phyloP scores from a whole-genome alignment of 2,329 filamentous ascomycete genomes.

The Exophiala alcalophila region DNA sequence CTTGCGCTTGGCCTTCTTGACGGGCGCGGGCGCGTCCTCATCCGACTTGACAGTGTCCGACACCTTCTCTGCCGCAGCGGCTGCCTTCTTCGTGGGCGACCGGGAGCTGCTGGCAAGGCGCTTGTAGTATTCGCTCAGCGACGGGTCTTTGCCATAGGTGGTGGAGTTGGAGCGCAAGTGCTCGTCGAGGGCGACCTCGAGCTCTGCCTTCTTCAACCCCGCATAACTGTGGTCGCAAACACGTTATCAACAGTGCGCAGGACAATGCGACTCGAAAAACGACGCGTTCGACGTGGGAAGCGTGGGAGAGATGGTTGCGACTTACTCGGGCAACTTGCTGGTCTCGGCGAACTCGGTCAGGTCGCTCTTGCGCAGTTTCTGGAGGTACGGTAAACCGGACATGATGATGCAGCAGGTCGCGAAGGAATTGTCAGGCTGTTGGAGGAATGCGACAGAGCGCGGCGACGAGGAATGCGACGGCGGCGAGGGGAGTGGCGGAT shows the following conservation, averaged over 20 bases:
- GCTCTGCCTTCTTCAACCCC: conserved; percentile 33
- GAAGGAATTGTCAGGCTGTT: conserved; percentile 1
- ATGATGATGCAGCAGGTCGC: conserved; percentile 46
- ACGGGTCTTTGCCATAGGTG: conserved; percentile 61
- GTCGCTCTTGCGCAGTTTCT: conserved; percentile 77
- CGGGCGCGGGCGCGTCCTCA: conserved; percentile 38
- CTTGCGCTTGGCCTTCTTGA: conserved; percentile 30
- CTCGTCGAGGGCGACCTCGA: conserved; percentile 71
- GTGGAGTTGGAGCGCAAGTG: conserved; percentile 68
- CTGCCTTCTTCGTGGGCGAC: conserved; percentile 59
- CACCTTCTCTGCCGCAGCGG: conserved; percentile 36
- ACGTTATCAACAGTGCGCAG: conserved; percentile 24
- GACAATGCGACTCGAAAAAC: conserved; percentile 8
- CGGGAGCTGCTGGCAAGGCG: conserved; percentile 55
- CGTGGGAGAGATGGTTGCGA: conserved; percentile 33
- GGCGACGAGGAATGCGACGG: too few species aligned
- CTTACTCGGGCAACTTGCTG: conserved; percentile 59
- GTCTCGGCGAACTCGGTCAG: conserved; percentile 70
- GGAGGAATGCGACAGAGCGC: conserved; percentile 1
- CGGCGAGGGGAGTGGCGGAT: neutral
- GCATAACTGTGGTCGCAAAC: conserved; percentile 27
- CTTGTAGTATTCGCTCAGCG: conserved; percentile 73
- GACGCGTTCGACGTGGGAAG: conserved; percentile 16
- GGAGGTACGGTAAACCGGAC: conserved; percentile 68
- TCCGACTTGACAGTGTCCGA: conserved; percentile 39